phyloP scores from a whole-genome alignment of 495 filamentous ascomycete species.

The Hypoxylon cercidicola region DNA sequence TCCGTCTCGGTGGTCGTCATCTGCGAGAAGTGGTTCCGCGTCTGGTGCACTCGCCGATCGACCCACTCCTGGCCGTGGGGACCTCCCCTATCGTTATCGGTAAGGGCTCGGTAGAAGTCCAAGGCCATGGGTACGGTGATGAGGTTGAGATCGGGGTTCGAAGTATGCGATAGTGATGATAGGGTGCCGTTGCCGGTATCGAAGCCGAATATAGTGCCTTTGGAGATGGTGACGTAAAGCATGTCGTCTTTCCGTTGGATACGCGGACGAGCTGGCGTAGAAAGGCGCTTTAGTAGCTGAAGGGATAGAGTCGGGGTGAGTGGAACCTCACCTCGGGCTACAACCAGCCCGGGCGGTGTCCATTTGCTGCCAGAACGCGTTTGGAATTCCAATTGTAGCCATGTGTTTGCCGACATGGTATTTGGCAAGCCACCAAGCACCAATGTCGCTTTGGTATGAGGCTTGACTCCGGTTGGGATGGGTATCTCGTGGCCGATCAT shows the following conservation, averaged over 20 bases:
- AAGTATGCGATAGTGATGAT: slow-evolving; percentile 46
- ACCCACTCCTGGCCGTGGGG: slow-evolving; percentile 58
- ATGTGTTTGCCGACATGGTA: slow-evolving; percentile 42
- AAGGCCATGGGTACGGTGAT: slow-evolving; percentile 56
- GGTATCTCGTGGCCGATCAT: slow-evolving; percentile 42
- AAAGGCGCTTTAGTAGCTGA: slow-evolving; percentile 39
- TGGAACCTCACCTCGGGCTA: slow-evolving; percentile 64
- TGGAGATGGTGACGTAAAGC: slow-evolving; percentile 44
- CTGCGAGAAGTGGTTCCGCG: slow-evolving; percentile 55
- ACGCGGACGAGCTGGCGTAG: slow-evolving; percentile 15
- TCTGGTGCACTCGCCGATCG: slow-evolving; percentile 52
- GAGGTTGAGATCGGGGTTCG: slow-evolving; percentile 46
- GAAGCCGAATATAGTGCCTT: slow-evolving; percentile 54
- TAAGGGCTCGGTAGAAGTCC: slow-evolving; percentile 65
- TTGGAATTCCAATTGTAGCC: slow-evolving; percentile 60
- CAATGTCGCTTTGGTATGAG: slow-evolving; percentile 49
- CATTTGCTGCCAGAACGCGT: slow-evolving; percentile 51
- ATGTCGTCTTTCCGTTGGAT: slow-evolving; percentile 35
- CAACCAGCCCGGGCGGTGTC: slow-evolving; percentile 57
- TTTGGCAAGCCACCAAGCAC: slow-evolving; percentile 37
- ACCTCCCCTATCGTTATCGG: slow-evolving; percentile 71
- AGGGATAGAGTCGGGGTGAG: slow-evolving; percentile 44
- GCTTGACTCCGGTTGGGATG: slow-evolving; percentile 51
- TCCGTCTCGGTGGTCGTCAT: slow-evolving; percentile 52
- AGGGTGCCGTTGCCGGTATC: slow-evolving; percentile 54